phyloP scores from a whole-genome alignment of 2,329 filamentous ascomycete genomes.

The Botrytis aclada region DNA sequence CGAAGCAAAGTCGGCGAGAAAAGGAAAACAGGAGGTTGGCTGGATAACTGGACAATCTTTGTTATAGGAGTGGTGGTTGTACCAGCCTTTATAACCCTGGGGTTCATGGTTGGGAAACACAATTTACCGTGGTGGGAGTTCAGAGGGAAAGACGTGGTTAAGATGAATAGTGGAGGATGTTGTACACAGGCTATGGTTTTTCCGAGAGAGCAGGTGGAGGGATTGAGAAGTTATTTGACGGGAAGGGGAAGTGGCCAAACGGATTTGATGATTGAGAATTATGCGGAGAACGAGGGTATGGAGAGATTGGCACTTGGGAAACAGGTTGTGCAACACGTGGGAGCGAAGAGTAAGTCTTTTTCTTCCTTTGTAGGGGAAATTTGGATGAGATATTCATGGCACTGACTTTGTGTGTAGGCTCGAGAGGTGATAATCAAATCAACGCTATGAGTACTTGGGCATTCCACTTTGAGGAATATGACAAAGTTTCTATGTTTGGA shows the following conservation, averaged over 20 bases:
- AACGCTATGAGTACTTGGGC: conserved; percentile 26
- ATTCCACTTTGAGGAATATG: conserved; percentile 26
- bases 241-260: background rate
- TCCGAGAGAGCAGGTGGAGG: conserved; percentile 6
- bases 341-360: background rate
- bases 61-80: conserved; percentile 19
- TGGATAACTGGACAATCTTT: conserved; percentile 4
- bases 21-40: background rate
- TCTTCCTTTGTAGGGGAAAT: no score
- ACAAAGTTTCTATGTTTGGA: conserved; percentile 8
- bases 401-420: conserved; percentile 26
- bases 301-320: conserved; percentile 4
- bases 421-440: conserved; percentile 22
- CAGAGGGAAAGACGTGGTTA: conserved; percentile 19
- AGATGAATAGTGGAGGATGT: conserved; percentile 24
- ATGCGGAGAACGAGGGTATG: background rate
- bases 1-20: background rate
- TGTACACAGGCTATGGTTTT: conserved; percentile 28
- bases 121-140: conserved; percentile 20
- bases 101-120: conserved; percentile 27
- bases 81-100: conserved; percentile 22
- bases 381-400: background rate
- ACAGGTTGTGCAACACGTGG: conserved; percentile 15
- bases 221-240: background rate
- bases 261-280: conserved; percentile 14